A percentile compares a stretch with the other conserved stretches of the same genome.
These are phyloP conservation scores for Globisporangium takayamanum DNA, from an alignment of 352 stramenopile genomes.

Conservation along the genomic window DNA sequence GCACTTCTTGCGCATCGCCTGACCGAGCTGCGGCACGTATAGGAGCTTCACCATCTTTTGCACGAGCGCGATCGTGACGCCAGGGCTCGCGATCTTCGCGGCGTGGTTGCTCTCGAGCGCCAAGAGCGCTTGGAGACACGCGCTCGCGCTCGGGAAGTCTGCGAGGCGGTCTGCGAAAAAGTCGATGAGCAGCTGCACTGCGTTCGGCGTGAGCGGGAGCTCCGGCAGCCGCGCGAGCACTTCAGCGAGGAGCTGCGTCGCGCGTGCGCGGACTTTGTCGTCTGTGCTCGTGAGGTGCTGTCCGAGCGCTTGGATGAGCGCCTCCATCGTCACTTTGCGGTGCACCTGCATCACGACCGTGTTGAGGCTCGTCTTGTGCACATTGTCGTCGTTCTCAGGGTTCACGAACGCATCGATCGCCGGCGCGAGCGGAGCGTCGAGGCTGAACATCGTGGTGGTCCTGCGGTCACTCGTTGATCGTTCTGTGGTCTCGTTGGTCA, in stretches of 20 bases:
- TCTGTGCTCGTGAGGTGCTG: conserved; percentile 60
- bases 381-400: conserved; percentile 74
- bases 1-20: conserved; percentile 84
- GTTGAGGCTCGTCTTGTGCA: conserved; percentile 84
- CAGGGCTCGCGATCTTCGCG: conserved; percentile 40
- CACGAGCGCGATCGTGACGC: conserved; percentile 48
- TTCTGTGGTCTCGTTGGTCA: too few species aligned
- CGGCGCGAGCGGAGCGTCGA: conserved; percentile 76
- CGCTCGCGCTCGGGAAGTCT: conserved; percentile 77
- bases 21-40: conserved; percentile 74
- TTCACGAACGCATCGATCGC: conserved; percentile 84
- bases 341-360: conserved; percentile 87
- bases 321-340: conserved; percentile 65
- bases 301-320: conserved; percentile 76
- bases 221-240: conserved; percentile 85
- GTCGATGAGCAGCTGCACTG: conserved; percentile 66
- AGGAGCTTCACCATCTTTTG: conserved; percentile 57
- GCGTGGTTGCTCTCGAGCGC: conserved; percentile 69
- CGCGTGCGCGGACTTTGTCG: conserved; percentile 74
- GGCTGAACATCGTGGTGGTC: conserved; percentile 56
- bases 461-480: too few species aligned
- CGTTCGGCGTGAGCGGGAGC: conserved; percentile 61
- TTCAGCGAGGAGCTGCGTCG: conserved; percentile 81
- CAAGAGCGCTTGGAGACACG: conserved; percentile 70
- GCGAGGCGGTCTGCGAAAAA: conserved; percentile 84